A percentile compares a stretch with the other conserved stretches of the same genome.
phyloP scores from a whole-genome alignment of 805 yeast species.

The Wickerhamomyces hampshirensis region DNA sequence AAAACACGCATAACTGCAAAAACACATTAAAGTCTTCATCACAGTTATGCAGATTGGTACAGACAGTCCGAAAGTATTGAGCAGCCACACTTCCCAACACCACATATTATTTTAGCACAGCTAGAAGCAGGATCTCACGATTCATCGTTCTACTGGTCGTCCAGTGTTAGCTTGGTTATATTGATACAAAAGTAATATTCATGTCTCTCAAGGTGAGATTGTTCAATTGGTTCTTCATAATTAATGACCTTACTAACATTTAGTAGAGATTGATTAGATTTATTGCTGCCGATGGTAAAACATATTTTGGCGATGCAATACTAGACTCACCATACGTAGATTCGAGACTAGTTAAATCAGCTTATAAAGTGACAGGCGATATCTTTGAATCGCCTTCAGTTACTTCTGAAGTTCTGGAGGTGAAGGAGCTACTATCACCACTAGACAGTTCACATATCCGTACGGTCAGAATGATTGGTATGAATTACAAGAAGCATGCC shows the following conservation, averaged over 20 bases:
- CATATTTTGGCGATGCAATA: constrained; percentile 46
- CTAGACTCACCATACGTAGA: constrained; percentile 31
- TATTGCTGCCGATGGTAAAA: constrained; percentile 37
- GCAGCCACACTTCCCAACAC: not conserved
- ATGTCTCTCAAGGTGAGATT: not conserved
- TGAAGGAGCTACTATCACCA: constrained; percentile 37
- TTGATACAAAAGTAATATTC: no score
- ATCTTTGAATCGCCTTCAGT: constrained; percentile 32
- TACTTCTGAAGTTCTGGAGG: constrained; percentile 31
- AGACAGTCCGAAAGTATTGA: no score
- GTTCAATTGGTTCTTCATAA: not conserved
- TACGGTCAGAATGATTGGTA: constrained; percentile 44
- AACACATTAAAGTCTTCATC: not conserved
- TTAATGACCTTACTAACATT: not conserved
- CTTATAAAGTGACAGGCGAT: constrained; percentile 43
- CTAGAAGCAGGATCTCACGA: no score
- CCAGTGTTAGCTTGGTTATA: no score
- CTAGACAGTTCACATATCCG: constrained; percentile 31
- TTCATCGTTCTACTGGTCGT: no score
- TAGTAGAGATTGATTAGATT: constrained; percentile 36
- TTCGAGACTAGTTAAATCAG: constrained; percentile 34
- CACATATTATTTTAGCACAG: no score
- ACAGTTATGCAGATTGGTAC: constrained; percentile 1
- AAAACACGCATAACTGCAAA: constrained; percentile 4
- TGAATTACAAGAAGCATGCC: constrained; percentile 43